phyloP scores from a whole-genome alignment of 2,329 filamentous ascomycete species.

The Hypoxylon sp. region DNA sequence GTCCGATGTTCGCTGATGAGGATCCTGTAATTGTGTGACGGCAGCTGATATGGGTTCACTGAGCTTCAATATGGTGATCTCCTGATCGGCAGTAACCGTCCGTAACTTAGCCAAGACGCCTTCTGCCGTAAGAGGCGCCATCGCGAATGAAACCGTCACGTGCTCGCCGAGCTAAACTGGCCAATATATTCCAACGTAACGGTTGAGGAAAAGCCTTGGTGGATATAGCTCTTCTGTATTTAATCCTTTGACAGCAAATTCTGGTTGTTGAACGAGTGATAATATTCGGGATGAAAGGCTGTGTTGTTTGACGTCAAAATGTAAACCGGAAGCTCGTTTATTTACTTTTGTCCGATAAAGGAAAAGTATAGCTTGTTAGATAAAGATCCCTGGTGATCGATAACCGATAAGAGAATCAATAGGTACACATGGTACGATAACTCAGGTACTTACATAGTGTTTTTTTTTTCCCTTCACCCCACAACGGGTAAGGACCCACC shows the following conservation, averaged over 20 bases:
- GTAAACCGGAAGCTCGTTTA: conserved; percentile 44
- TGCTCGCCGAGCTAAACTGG: not conserved
- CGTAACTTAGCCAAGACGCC: conserved; percentile 65
- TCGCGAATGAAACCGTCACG: conserved; percentile 25
- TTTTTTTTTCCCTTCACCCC: conserved; percentile 11
- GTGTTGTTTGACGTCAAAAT: not conserved
- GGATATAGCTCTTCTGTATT: not conserved
- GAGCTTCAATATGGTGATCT: conserved; percentile 82
- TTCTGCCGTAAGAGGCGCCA: conserved; percentile 54
- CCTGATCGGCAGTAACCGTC: conserved; percentile 69
- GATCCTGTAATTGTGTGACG: conserved; percentile 57
- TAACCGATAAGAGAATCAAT: conserved; percentile 13
- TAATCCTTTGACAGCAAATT: not conserved
- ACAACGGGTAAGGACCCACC: conserved; percentile 4
- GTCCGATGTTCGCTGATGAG: conserved; percentile 77
- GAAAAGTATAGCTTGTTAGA: conserved; percentile 37
- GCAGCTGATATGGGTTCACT: conserved; percentile 79
- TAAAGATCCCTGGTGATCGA: not conserved
- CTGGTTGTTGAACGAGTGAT: not conserved
- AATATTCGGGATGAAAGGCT: not conserved
- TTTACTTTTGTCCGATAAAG: conserved; percentile 60
- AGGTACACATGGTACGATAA: not conserved
- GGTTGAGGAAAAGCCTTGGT: not conserved
- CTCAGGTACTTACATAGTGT: no score
- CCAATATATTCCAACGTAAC: not conserved